Evolutionary conservation across 1,284 basidiomycete species (phyloP).

Genomic region (Cutaneotrichosporon mucoides): DNA sequence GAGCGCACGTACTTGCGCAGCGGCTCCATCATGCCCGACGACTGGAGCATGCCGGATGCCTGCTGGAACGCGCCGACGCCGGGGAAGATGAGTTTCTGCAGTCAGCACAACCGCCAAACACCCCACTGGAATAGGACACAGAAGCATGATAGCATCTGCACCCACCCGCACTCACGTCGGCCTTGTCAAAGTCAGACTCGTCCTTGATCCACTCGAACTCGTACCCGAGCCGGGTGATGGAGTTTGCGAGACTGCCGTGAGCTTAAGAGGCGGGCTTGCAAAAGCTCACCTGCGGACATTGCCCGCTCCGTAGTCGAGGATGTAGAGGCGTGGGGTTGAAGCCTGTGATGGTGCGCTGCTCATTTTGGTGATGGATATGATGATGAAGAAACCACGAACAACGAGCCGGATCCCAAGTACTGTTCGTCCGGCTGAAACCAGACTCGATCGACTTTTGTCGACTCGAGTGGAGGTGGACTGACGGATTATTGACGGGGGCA

Average conservation of each 20-base stretch:
- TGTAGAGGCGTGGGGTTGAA: slow-evolving; percentile 58
- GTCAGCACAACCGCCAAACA: neutral
- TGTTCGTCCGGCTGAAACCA: too few species aligned
- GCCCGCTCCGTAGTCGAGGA: slow-evolving; percentile 93
- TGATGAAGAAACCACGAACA: too few species aligned
- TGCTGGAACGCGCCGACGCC: slow-evolving; percentile 95
- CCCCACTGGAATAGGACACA: too few species aligned
- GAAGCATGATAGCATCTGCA: too few species aligned
- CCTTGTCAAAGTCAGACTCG: slow-evolving; percentile 79
- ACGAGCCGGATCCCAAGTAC: too few species aligned
- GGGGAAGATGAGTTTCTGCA: slow-evolving; percentile 89
- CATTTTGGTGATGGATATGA: neutral
- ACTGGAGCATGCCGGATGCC: slow-evolving; percentile 72
- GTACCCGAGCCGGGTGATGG: slow-evolving; percentile 79
- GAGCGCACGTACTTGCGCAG: slow-evolving; percentile 78
- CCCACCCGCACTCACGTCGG: slow-evolving; percentile 64
- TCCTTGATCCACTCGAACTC: slow-evolving; percentile 84
- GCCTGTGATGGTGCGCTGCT: slow-evolving; percentile 16
- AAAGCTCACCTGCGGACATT: slow-evolving; percentile 62
- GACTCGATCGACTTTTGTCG: too few species aligned
- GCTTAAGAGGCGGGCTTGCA: neutral
- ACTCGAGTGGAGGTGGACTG: too few species aligned
- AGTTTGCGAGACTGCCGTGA: slow-evolving; percentile 68
- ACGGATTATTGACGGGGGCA: too few species aligned
- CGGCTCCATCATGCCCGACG: slow-evolving; percentile 73